Evolutionary conservation across 2,329 filamentous ascomycete species (phyloP), one percentile per base, ranked within the genome.

Genomic region (Chrysoporthe austroafricana): DNA sequence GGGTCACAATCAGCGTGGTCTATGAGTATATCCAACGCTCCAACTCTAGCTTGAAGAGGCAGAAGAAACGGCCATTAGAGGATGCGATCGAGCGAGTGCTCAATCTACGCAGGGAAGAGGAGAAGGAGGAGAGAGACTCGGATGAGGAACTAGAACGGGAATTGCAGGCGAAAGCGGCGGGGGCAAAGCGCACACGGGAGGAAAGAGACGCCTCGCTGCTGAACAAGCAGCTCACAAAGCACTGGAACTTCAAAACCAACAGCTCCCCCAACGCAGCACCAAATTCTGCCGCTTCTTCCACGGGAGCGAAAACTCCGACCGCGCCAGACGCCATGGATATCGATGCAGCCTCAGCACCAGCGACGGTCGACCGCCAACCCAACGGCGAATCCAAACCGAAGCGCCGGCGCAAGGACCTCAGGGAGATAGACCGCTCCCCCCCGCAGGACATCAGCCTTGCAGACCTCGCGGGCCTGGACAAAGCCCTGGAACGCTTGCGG

Each of bases 41-140:
- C 16, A 97, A 97, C 77, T 97, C 94, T 0, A 94, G 91, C 72
- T 80, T 98, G 32, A 93, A 92, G 70, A 85, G 96, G 32, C 89
- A 91, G 72, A 93, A 93, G 50, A 97, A 96, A 78, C 90, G 89
- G 69, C 83, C 91, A 0, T 81, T 98, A 1, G 92, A 97, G 77
- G 92, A 96, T 71, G 91, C 91, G 46, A 93, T 98, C 71, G 93
- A 97, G 70, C 85, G 93, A 8, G 93, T 94, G 0, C 81, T 97
- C 18, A 86, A 90, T 8, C 88, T 93, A 21, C 82, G 95, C 5
- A 90, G 89, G 71, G 88, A 92, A 72, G 86, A 89, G 69, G 77
- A 82, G 16, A 85, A 82, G 59, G 85, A 86, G 34, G 86, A 85
- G 4, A 84, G 83, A 62, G 82, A 84, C 39, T 85, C 77, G 66